Evolutionary conservation across 257 asterid genomes (phyloP), one percentile per base, ranked within the genome.

Genomic region (Marsdenia floribunda): DNA sequence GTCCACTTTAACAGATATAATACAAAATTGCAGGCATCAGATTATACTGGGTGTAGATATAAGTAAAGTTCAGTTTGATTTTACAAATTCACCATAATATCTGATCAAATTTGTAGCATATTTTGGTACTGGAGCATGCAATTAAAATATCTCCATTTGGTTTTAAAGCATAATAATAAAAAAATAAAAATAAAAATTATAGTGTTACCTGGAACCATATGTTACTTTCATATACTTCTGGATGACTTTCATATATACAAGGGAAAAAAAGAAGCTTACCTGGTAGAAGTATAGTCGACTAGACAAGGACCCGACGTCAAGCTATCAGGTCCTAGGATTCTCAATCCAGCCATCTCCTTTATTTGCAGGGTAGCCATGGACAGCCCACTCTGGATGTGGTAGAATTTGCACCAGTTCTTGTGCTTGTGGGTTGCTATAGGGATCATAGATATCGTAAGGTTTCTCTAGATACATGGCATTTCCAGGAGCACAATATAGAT

Each of bases 391-490:
- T 1, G 86, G 90, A 79, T 92, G 96, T n/a, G 96, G 97, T 52
- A 92, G 89, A 72, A 92, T 90, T 76, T 92, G 97, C 71, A 92
- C 85, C 72, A 92, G 76, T 68, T 92, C 96, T 83, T 92, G 97
- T 10, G 96, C 96, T 84, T 92, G 97, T 18, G 97, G 97, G 73
- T 91, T 91, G 87, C 95, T 91, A 53, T 91, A 91, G 33, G 96
- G 97, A 73, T 90, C 97, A 76, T 96, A 92, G 54, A 92, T 89
- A 73, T 92, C 97, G 53, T 78, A 85, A 11, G 97, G 97, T 50
- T 84, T 80, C 72, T 90, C 93, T 55, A 90, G 75, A 78, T 79
- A 76, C 52, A 85, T 70, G 2, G 87, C 96, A 75, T 92, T 92
- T 47, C 97, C 97, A 0, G 97, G 97, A n/a, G 96, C 86, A 75